Base-by-base conservation (phyloP, 371 early-diverging fungal species). In the Rhizopus delemar region DNA sequence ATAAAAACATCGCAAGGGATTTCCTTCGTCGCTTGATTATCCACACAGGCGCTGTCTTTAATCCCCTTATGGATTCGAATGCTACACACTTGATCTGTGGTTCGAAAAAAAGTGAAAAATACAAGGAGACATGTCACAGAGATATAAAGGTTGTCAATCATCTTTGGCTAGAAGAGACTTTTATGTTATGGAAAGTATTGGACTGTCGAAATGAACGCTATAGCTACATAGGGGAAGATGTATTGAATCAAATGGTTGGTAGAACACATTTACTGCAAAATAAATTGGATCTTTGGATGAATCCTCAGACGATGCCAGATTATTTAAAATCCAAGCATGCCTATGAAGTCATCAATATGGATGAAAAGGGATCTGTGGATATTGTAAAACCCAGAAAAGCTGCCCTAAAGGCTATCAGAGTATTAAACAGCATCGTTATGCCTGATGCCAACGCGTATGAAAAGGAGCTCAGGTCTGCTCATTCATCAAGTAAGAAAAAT, bases 91-190 rank as follows among this genome's bases (percentile, higher is more conserved):
- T 93, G 41, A 86, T 94, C n/a, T 86, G 86, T 54, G 80, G 80
- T 45, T 73, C 72, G 86, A 87, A 77, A n/a, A 9, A 35, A 35
- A 41, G 36, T 31, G 31, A 43, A 16, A 49, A 49, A 28, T 38
- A 29, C 3, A 39, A 41, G 36, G 41, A 45, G n/a, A 31, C 48
- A 15, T 4, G 5, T 5, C 5, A 15, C 8, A 9, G 29, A 22
- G 29, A 29, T 4, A 8, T 48, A 8, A 31, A 13, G 7, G 36
- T 89, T 3, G 86, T 93, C n/a, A 94, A 94, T 68, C 95, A 95
- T 70, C 51, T 92, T 8, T 95, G 95, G 95, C 66, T 95, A 0
- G 94, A 95, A 70, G 91, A 90, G 32, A 83, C 86, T 55, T 89
- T 73, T 63, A 78, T 79, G 45, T 59, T 70, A 16, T 89, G 88